phyloP scores from a whole-genome alignment of 495 filamentous ascomycete genomes.

The Daldinia childiae region DNA sequence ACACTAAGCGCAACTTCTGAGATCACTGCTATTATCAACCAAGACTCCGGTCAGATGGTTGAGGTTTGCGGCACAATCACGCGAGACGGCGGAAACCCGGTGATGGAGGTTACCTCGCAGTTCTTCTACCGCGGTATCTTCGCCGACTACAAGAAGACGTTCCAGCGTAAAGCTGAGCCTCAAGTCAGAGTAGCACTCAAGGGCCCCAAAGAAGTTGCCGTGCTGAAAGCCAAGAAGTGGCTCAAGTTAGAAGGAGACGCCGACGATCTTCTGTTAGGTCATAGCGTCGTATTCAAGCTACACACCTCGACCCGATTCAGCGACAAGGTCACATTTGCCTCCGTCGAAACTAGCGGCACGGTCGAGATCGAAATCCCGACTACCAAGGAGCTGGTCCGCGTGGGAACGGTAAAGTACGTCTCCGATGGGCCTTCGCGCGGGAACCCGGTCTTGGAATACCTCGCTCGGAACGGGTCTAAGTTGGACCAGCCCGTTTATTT shows the following conservation, averaged over 20 bases:
- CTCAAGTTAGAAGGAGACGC: conserved; percentile 73
- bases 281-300: conserved; percentile 87
- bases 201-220: conserved; percentile 81
- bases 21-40: conserved; percentile 88
- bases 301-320: conserved; percentile 82
- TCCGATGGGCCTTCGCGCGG: conserved; percentile 75
- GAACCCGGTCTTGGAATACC: conserved; percentile 88
- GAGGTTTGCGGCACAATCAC: conserved; percentile 88
- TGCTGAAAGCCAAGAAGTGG: conserved; percentile 88
- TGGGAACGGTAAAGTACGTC: conserved; percentile 85
- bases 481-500: conserved; percentile 89
- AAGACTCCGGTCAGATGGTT: conserved; percentile 91
- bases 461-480: conserved; percentile 80
- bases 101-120: conserved; percentile 91
- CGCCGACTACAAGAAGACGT: conserved; percentile 84
- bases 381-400: conserved; percentile 85
- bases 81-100: conserved; percentile 69
- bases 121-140: conserved; percentile 89
- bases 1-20: conserved; percentile 82
- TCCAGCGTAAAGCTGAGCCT: conserved; percentile 85
- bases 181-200: conserved; percentile 81
- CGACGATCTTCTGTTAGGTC: conserved; percentile 75
- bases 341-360: conserved; percentile 81
- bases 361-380: conserved; percentile 81
- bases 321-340: conserved; percentile 82